These are phyloP conservation scores for Hymenochaete sp. DNA, from an alignment of 1,284 basidiomycete genomes.

Conservation along the genomic window DNA sequence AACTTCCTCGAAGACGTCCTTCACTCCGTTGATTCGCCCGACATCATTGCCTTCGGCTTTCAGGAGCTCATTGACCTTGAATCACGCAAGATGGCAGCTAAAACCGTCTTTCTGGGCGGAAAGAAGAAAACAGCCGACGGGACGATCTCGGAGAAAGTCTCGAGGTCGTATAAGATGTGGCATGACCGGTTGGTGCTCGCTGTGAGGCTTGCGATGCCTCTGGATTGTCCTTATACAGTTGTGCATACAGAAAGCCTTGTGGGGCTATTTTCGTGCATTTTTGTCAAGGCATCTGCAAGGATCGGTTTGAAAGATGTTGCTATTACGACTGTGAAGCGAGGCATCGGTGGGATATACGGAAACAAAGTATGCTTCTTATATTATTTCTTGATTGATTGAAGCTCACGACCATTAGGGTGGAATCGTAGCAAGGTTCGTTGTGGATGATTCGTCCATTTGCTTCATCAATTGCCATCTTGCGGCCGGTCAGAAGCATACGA, in stretches of 20 bases:
- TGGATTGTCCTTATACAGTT: slow-evolving; percentile 64
- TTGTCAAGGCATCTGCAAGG: slow-evolving; percentile 64
- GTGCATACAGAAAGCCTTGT: slow-evolving; percentile 86
- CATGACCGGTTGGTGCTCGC: slow-evolving; percentile 72
- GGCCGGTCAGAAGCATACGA: slow-evolving; percentile 80
- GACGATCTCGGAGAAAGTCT: slow-evolving; percentile 65
- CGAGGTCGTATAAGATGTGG: slow-evolving; percentile 82
- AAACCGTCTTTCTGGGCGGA: slow-evolving; percentile 73
- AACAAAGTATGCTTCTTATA: slow-evolving; percentile 65
- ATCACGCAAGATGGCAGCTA: slow-evolving; percentile 83
- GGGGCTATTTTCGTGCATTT: slow-evolving; percentile 83
- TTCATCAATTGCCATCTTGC: slow-evolving; percentile 96
- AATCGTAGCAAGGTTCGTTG: slow-evolving; percentile 80
- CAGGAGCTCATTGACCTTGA: slow-evolving; percentile 96
- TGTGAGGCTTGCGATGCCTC: slow-evolving; percentile 60
- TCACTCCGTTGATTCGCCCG: slow-evolving; percentile 63
- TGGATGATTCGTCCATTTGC: slow-evolving; percentile 89
- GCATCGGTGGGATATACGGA: slow-evolving; percentile 87
- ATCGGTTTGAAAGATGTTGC: slow-evolving; percentile 58
- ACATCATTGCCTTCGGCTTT: slow-evolving; percentile 89
- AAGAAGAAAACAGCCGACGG: slow-evolving; percentile 30
- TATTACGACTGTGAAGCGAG: slow-evolving; percentile 80
- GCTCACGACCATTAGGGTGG: slow-evolving; percentile 57
- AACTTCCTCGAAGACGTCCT: slow-evolving; percentile 69
- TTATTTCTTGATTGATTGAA: slow-evolving; percentile 1